A percentile compares a stretch with the other conserved stretches of the same genome.
Evolutionary conservation across 495 filamentous ascomycete genomes (phyloP).

Genomic region (Penicillium soppii): DNA sequence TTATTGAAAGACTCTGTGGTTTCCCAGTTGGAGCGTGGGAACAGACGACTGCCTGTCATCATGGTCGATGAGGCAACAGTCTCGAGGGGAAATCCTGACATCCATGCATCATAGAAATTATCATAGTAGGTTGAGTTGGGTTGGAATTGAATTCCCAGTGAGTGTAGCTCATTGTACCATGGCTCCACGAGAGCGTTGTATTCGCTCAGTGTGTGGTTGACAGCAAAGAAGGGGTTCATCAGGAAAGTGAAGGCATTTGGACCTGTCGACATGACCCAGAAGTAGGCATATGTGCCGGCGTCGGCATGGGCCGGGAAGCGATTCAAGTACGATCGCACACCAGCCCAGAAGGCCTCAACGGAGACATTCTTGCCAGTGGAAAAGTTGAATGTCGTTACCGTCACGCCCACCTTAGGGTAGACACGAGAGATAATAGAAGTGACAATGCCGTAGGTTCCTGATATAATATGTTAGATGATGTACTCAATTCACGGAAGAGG

Average conservation of each 20-base stretch:
- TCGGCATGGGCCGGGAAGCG: conserved; percentile 47
- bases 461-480: neutral
- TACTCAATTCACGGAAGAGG: neutral
- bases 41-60: conserved; percentile 48
- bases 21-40: conserved; percentile 50
- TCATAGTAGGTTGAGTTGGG: conserved; percentile 51
- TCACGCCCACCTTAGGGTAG: conserved; percentile 37
- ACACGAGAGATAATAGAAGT: conserved; percentile 50
- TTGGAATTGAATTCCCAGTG: conserved; percentile 33
- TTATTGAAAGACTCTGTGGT: conserved; percentile 33
- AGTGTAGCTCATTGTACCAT: conserved; percentile 39
- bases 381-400: conserved; percentile 43
- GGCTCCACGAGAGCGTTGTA: conserved; percentile 45
- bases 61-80: conserved; percentile 38
- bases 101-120: conserved; percentile 48
- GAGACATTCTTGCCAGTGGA: conserved; percentile 30
- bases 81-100: conserved; percentile 47
- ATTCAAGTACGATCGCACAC: conserved; percentile 45
- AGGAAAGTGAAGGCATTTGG: conserved; percentile 14
- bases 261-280: conserved; percentile 26
- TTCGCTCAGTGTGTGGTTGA: conserved; percentile 48
- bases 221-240: conserved; percentile 46
- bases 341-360: conserved; percentile 49
- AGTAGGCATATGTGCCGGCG: conserved; percentile 56
- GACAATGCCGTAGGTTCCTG: conserved; percentile 51